Base-by-base conservation (phyloP, 495 filamentous ascomycete species). In the Neurospora pannonica region DNA sequence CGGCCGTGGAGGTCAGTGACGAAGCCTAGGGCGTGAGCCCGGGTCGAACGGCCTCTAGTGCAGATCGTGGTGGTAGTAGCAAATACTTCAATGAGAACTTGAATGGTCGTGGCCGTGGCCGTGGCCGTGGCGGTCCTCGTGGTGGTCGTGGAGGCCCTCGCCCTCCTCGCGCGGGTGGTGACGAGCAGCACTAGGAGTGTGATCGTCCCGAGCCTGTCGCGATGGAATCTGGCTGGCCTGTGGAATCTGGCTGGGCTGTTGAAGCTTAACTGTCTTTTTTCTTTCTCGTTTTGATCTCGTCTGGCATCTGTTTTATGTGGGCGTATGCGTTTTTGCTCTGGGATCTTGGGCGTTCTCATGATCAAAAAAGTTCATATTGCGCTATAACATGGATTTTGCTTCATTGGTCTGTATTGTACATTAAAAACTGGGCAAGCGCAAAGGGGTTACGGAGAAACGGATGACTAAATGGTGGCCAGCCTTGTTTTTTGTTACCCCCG, bases 1-100 rank as follows among this genome's bases (percentile, higher is more conserved):
- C 82, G 84, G 87, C 74, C 86, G 87, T 40, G 86, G 90, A 70
- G 86, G 87, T n/a, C n/a, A n/a, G n/a, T n/a, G n/a, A n/a, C n/a
- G n/a, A n/a, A n/a, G n/a, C n/a, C n/a, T n/a, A n/a, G n/a, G n/a
- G n/a, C n/a, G n/a, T n/a, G n/a, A n/a, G n/a, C n/a, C n/a, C n/a
- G n/a, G n/a, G n/a, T n/a, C n/a, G n/a, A n/a, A n/a, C n/a, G n/a
- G n/a, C n/a, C n/a, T n/a, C n/a, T n/a, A n/a, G n/a, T n/a, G n/a
- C n/a, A n/a, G n/a, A n/a, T n/a, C n/a, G n/a, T n/a, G n/a, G n/a
- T n/a, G n/a, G n/a, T n/a, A n/a, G n/a, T n/a, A n/a, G n/a, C n/a
- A n/a, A n/a, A n/a, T n/a, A n/a, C n/a, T n/a, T n/a, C n/a, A n/a
- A n/a, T n/a, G n/a, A n/a, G n/a, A n/a, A n/a, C n/a, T n/a, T n/a